Percentiles rank a stretch among this genome's conserved stretches.
Conservation (phyloP, 495 filamentous ascomycete genomes). For the Glutinoglossum americanum region DNA sequence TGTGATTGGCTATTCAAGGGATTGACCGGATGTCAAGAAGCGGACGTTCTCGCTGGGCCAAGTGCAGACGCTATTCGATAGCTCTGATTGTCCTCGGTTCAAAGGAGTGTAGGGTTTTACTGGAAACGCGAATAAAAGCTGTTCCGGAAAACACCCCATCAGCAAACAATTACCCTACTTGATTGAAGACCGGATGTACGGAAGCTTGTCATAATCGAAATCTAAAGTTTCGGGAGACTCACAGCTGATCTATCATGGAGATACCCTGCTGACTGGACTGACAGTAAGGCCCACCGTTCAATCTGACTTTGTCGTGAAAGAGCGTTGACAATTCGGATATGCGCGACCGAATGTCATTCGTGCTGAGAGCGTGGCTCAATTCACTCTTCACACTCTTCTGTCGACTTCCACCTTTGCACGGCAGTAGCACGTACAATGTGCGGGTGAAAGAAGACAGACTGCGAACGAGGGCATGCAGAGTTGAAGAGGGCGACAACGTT, state of each 20-base stretch:
- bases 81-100: not conserved
- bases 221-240: not conserved
- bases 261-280: not conserved
- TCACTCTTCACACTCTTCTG: not conserved
- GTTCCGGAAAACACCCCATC: not conserved
- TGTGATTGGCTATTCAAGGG: not conserved
- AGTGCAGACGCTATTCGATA: not conserved
- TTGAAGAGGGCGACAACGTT: not conserved
- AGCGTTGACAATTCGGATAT: not conserved
- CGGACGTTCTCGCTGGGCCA: not conserved
- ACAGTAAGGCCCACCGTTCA: not conserved
- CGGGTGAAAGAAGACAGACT: not conserved
- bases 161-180: not conserved
- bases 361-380: not conserved
- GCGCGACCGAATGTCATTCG: not conserved
- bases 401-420: not conserved
- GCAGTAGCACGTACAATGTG: not conserved
- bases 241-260: not conserved
- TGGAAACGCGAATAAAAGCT: not conserved
- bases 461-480: not conserved
- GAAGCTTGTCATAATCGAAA: not conserved
- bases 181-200: not conserved
- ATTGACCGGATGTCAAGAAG: not conserved
- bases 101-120: constrained; percentile 1
- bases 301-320: not conserved